Percentiles rank a stretch among this genome's conserved stretches.
These are phyloP conservation scores for Xerocomus minutiporus DNA, from an alignment of 1,284 basidiomycete species.

Conservation along the genomic window DNA sequence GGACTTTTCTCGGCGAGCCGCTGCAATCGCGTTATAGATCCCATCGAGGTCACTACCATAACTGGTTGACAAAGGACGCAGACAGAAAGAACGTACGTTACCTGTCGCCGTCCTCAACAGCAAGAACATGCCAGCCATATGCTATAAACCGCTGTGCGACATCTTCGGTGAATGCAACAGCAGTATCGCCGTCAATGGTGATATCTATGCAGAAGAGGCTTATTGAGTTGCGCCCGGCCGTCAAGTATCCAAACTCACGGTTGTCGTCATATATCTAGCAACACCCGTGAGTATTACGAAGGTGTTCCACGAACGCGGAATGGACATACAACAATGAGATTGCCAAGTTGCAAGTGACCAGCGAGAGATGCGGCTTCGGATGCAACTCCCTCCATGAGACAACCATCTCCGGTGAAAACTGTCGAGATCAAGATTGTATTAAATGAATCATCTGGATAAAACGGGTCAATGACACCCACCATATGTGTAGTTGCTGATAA, in stretches of 20 bases:
- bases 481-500: conserved; percentile 91
- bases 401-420: conserved; percentile 93
- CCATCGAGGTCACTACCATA: conserved; percentile 63
- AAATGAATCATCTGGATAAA: conserved; percentile 8
- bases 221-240: conserved; percentile 1
- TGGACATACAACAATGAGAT: conserved; percentile 76
- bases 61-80: conserved; percentile 6
- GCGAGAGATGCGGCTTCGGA: conserved; percentile 89
- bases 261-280: conserved; percentile 84
- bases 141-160: conserved; percentile 84
- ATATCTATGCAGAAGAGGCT: conserved; percentile 57
- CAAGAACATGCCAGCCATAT: conserved; percentile 92
- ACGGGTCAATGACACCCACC: conserved; percentile 38
- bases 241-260: conserved; percentile 44
- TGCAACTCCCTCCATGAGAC: conserved; percentile 93
- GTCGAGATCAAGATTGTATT: neutral
- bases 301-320: conserved; percentile 11
- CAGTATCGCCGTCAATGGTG: conserved; percentile 93
- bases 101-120: conserved; percentile 80
- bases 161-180: conserved; percentile 91
- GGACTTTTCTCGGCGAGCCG: conserved; percentile 70
- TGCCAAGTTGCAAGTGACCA: conserved; percentile 89
- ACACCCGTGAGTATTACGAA: conserved; percentile 10
- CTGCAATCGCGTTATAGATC: conserved; percentile 78
- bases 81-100: conserved; percentile 33